Percentiles rank a stretch among this genome's conserved stretches.
Evolutionary conservation across 768 basidiomycete genomes (phyloP).

Genomic region (Phaffia tasmanica): DNA sequence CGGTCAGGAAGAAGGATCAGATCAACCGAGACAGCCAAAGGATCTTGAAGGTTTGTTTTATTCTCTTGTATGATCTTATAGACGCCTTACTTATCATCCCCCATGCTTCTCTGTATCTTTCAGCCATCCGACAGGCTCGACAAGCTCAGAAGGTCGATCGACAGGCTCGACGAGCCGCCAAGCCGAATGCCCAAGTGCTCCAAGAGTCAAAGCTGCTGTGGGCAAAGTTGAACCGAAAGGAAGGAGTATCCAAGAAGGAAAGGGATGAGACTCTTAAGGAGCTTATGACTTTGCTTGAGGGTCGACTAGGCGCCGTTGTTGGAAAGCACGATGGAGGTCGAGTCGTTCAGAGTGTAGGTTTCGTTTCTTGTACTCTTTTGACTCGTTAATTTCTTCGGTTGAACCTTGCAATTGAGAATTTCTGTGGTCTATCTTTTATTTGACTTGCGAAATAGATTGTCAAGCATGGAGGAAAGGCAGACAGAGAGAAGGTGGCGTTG

Average conservation of each 20-base stretch:
- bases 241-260: conserved; percentile 50
- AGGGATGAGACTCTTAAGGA: conserved; percentile 61
- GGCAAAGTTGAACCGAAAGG: conserved; percentile 61
- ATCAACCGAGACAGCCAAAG: conserved; percentile 34
- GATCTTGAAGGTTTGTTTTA: conserved; percentile 50
- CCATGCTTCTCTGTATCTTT: neutral
- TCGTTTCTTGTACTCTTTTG: neutral
- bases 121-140: conserved; percentile 59
- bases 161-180: conserved; percentile 61
- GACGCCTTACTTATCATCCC: conserved; percentile 19
- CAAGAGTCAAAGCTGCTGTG: conserved; percentile 63
- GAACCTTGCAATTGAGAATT: too few relatives aligned
- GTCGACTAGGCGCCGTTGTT: conserved; percentile 71
- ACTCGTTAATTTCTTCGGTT: conserved; percentile 47
- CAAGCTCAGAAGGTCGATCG: conserved; percentile 56
- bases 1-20: conserved; percentile 27
- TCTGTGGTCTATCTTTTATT: neutral
- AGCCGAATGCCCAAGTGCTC: conserved; percentile 63
- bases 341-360: conserved; percentile 47
- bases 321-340: conserved; percentile 81
- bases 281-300: conserved; percentile 65
- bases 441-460: conserved; percentile 43
- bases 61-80: neutral
- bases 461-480: conserved; percentile 61
- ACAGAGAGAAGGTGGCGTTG: conserved; percentile 65